Base-by-base conservation (phyloP, 768 basidiomycete species). In the Termitomyces bulborhizus region DNA sequence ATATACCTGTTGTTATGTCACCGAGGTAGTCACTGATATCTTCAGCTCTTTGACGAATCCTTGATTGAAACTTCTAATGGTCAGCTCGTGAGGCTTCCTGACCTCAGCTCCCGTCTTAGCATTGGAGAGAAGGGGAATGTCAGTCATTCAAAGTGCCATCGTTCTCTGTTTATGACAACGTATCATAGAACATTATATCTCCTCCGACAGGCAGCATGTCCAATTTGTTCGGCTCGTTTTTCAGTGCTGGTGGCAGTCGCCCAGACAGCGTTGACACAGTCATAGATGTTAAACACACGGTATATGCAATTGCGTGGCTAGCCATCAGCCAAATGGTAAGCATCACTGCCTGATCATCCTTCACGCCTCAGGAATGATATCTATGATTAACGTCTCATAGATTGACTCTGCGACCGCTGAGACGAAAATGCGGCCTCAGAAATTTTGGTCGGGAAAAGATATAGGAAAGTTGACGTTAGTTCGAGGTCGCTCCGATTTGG, bases 301-400 rank as follows among this genome's bases (percentile, higher is more conserved):
- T 88, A 40, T 80, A 93, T 57, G 90, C 88, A 13, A 73, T 96
- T 45, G 80, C 85, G 46, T 96, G 93, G 93, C 75, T 93, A 4
- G 93, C 91, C 18, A 72, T 96, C 51, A 93, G 92, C 58, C 93
- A 96, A 74, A 78, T 81, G 51, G 93, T 91, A 64, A 53, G 84
- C 66, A 31, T 13, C 47, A 29, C 29, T 63, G 42, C 27, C 27
- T 9, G 8, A 18, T 46, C 16, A 40, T 34, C 7, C 6, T 52
- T 26, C 26, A 16, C 31, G n/a, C 42, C 15, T 52, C 32, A 36
- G 27, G n/a, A 12, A 1, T 18, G 6, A 29, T 39, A 39, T 29
- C 7, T 29, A 37, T 27, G 27, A 63, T 51, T 26, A 53, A 37
- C 40, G 5, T 49, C 21, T 57, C 16, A 16, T 15, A 94, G 92